A percentile compares a stretch with the other conserved stretches of the same genome.
Conservation (phyloP, 129 eudicot species). For the Calendula officinalis region DNA sequence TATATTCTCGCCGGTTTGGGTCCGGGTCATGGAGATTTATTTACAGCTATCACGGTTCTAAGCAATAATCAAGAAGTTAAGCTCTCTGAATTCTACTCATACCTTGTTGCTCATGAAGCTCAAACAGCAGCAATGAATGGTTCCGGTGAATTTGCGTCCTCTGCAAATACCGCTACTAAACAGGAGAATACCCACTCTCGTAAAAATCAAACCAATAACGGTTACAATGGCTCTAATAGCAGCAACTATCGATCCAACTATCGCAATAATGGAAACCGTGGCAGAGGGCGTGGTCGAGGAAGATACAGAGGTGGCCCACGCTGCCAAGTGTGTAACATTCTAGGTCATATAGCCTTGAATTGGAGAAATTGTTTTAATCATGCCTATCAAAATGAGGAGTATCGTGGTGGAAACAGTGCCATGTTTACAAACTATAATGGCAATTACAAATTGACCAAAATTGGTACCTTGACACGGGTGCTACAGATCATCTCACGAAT, state of each 20-base stretch:
- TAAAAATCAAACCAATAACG: neutral
- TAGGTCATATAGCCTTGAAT: neutral
- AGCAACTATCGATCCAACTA: neutral
- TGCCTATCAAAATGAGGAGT: neutral
- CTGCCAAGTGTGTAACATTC: neutral
- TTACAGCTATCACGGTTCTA: neutral
- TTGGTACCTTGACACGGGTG: neutral
- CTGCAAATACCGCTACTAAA: neutral
- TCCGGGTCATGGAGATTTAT: neutral
- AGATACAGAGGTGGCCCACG: neutral
- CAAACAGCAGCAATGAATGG: neutral
- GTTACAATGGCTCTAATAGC: neutral
- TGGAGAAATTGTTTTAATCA: neutral
- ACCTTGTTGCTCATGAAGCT: neutral
- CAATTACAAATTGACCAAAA: neutral
- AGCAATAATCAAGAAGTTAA: neutral
- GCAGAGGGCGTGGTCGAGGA: neutral
- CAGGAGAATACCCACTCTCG: neutral
- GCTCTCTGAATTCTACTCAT: neutral
- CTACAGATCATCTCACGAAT: neutral
- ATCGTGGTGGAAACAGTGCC: conserved; percentile 2
- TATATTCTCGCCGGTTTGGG: neutral
- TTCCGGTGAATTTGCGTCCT: neutral
- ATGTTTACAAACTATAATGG: neutral
- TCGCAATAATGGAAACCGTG: neutral